Evolutionary conservation across 805 yeast species (phyloP), one percentile per base, ranked within the genome.

Genomic region (Sugiyamaella americana): DNA sequence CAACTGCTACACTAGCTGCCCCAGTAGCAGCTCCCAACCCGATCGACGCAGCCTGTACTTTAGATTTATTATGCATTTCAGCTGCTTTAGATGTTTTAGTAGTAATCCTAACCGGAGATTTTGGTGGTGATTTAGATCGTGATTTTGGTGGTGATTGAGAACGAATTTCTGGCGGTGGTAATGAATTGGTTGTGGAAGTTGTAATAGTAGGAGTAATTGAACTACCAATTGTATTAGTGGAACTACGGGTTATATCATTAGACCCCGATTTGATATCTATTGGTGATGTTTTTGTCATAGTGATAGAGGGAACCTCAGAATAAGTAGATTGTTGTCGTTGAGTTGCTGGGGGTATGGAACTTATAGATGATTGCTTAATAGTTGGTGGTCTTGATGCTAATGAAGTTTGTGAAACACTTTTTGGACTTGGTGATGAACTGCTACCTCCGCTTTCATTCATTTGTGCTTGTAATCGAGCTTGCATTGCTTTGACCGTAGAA

Each of bases 81-180:
- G 45, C 40, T 18, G 40, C 45, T 11, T 19, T 30, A 10, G 29
- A 19, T 34, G 18, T 34, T 19, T 42, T 38, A 42, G 45, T 32
- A 30, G 44, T 26, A 6, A n/a, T 41, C 6, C 5, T 18, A 16
- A 43, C 41, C 5, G 32, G 19, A 47, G 47, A 23, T 30, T 43
- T 17, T n/a, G 32, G 29, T 16, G 41, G n/a, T 29, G 8, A 8
- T 13, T 8, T 13, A 8, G 32, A 26, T 26, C 32, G 8, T 26
- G 32, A 13, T 8, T 13, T 26, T 26, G 32, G 32, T 26, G 32
- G 32, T 8, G 13, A 8, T 13, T 26, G 32, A 8, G 32, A 26
- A 8, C 11, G 13, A 26, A 13, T 26, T 13, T 26, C 32, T 26
- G 32, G 32, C 13, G 11, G 8, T 13, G 13, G 11, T 8, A 26